phyloP scores from a whole-genome alignment of 176 grass and related monocot genomes.

The Urochloa ruziziensis region DNA sequence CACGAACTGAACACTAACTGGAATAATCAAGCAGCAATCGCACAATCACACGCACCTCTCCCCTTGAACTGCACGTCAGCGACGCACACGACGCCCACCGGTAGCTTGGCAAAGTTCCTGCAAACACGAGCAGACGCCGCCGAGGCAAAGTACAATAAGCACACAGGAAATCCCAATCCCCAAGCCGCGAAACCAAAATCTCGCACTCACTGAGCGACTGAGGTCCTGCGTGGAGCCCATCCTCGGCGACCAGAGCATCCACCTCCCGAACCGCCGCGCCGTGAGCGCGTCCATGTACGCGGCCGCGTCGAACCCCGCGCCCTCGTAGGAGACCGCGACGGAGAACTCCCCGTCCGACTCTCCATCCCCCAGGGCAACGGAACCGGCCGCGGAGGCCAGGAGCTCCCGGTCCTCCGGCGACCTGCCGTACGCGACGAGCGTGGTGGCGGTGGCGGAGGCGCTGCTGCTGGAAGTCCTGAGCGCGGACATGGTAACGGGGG shows the following conservation, averaged over 20 bases:
- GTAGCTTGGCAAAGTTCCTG: slow-evolving; percentile 84
- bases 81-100: slow-evolving; percentile 73
- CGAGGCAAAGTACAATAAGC: background rate
- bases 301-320: slow-evolving; percentile 34
- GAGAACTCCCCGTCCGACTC: background rate
- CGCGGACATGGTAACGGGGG: background rate
- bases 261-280: slow-evolving; percentile 61
- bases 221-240: slow-evolving; percentile 83
- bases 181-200: no score
- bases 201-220: slow-evolving; percentile 62
- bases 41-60: slow-evolving; percentile 57
- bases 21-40: background rate
- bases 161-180: background rate
- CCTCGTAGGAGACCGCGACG: slow-evolving; percentile 28
- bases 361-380: background rate
- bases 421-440: slow-evolving; percentile 62
- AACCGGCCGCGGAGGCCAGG: slow-evolving; percentile 18
- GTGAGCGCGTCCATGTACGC: slow-evolving; percentile 64
- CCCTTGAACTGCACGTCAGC: slow-evolving; percentile 81
- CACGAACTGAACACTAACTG: background rate
- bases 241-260: slow-evolving; percentile 84
- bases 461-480: background rate
- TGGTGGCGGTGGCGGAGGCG: slow-evolving; percentile 4
- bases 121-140: background rate
- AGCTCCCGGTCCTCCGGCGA: slow-evolving; percentile 49